Evolutionary conservation across 2,329 filamentous ascomycete genomes (phyloP), one percentile per base, ranked within the genome.

Genomic region (Alternaria viburni): DNA sequence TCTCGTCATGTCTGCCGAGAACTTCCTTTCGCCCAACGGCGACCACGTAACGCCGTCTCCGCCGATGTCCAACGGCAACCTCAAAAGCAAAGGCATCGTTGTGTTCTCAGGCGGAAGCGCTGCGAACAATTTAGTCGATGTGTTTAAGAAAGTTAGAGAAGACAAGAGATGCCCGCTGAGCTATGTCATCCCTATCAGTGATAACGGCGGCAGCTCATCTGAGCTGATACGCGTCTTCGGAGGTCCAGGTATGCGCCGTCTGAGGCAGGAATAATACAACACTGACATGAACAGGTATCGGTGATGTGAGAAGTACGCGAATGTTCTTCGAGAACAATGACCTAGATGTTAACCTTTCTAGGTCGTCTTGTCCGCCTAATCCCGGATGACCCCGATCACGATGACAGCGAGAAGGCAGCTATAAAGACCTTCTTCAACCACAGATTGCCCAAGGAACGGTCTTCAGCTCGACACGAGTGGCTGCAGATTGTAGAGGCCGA

Each of bases 211-310:
- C 43, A 96, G 92, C 71, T 96, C 93, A 3, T 97, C 93, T 47
- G 95, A 98, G 82, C 84, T 97, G 73, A 97, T 97, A 69, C 88
- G 96, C 36, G 93, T 98, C 36, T 96, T 98, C 81, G 96, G 95
- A 13, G 96, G 96, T 1, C 95, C 95, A 68, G 95, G 95, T 90
- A 82, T 59, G 56, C 25, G 10, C 13, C 10, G 8, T 81, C 51
- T 28, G 12, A 30, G 30, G 45, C 10, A 8, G 11, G 4, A 12
- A 23, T 1, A 6, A 41, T 6, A 11, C 44, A 45, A 23, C 43
- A 45, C 56, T 71, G 44, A 71, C 30, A 10, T 6, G 1, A 9
- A 8, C 49, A 84, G 83, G 83, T n/a, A 85, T 93, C 74, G 91
- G 91, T 59, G 91, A 94, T 81, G 87, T 93, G 25, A 85, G 91